Evolutionary conservation across 805 yeast species (phyloP).

Genomic region (Isabelozyma gotoi): DNA sequence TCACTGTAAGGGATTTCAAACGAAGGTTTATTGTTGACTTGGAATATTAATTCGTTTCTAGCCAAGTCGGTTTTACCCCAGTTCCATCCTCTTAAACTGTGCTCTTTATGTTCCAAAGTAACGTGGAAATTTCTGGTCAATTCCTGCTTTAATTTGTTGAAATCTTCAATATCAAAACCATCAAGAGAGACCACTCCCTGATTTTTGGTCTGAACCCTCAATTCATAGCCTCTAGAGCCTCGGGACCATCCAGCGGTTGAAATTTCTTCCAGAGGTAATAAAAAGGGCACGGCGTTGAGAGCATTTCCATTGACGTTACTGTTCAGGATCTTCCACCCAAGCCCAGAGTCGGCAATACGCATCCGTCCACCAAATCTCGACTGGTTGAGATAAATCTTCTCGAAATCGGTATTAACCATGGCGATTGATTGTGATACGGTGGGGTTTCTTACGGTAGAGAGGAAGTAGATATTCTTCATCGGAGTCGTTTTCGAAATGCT

Average conservation of each 20-base stretch:
- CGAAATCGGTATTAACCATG: slow-evolving; percentile 72
- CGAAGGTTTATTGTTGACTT: slow-evolving; percentile 82
- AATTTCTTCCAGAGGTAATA: slow-evolving; percentile 84
- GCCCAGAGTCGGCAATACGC: slow-evolving; percentile 94
- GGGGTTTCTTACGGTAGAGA: background rate
- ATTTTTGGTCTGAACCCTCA: slow-evolving; percentile 85
- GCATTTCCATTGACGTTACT: slow-evolving; percentile 45
- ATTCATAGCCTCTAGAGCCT: slow-evolving; percentile 88
- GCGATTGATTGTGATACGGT: background rate
- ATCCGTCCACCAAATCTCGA: slow-evolving; percentile 82
- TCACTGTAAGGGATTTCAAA: slow-evolving; percentile 86
- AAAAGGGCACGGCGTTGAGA: slow-evolving; percentile 58
- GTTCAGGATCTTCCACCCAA: slow-evolving; percentile 86
- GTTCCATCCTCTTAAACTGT: slow-evolving; percentile 96
- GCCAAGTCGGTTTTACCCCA: slow-evolving; percentile 97
- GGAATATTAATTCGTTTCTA: slow-evolving; percentile 84
- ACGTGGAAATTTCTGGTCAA: slow-evolving; percentile 73
- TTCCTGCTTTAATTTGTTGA: slow-evolving; percentile 76
- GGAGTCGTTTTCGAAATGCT: background rate
- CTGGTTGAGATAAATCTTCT: slow-evolving; percentile 85
- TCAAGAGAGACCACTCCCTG: slow-evolving; percentile 84
- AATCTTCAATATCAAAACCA: slow-evolving; percentile 87
- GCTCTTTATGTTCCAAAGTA: slow-evolving; percentile 80
- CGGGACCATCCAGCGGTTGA: slow-evolving; percentile 86
- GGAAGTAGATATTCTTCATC: background rate